Conservation (phyloP, 306 rosid genomes). For the Albizia julibrissin region DNA sequence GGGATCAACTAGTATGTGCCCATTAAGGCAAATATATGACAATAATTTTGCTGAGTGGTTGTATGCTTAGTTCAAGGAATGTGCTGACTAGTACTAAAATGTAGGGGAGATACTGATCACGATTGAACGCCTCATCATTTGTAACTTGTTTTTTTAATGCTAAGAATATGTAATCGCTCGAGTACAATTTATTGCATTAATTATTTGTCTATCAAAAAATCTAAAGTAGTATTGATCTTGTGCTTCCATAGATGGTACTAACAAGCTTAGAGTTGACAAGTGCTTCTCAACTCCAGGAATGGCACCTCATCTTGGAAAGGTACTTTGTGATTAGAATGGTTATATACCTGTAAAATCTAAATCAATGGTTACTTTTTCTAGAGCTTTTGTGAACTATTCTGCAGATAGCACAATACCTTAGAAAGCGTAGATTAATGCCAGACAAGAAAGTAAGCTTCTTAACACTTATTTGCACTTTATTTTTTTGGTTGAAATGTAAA, state of each 20-base stretch:
- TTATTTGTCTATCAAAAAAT: not conserved
- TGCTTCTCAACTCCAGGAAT: constrained; percentile 97
- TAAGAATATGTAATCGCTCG: constrained; percentile 12
- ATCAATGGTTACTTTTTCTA: constrained; percentile 29
- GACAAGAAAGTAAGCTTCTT: constrained; percentile 82
- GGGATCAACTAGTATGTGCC: constrained; percentile 5
- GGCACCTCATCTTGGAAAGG: constrained; percentile 95
- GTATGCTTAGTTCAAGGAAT: not conserved
- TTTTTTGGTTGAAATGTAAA: constrained; percentile 15
- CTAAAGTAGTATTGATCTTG: constrained; percentile 31
- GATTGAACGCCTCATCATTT: constrained; percentile 1
- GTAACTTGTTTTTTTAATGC: not conserved
- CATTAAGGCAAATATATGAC: constrained; percentile 7
- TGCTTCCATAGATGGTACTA: constrained; percentile 58
- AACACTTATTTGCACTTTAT: constrained; percentile 27
- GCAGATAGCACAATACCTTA: constrained; percentile 92
- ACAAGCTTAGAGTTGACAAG: constrained; percentile 91
- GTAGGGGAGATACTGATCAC: constrained; percentile 21
- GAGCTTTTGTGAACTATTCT: constrained; percentile 35
- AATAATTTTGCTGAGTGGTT: not conserved
- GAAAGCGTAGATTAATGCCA: constrained; percentile 94
- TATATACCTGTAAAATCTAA: constrained; percentile 23
- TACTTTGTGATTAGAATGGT: constrained; percentile 34
- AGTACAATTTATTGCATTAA: not conserved
- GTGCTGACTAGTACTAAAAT: constrained; percentile 2